Conservation (phyloP, 257 asterid genomes). For the Eucommia ulmoides region DNA sequence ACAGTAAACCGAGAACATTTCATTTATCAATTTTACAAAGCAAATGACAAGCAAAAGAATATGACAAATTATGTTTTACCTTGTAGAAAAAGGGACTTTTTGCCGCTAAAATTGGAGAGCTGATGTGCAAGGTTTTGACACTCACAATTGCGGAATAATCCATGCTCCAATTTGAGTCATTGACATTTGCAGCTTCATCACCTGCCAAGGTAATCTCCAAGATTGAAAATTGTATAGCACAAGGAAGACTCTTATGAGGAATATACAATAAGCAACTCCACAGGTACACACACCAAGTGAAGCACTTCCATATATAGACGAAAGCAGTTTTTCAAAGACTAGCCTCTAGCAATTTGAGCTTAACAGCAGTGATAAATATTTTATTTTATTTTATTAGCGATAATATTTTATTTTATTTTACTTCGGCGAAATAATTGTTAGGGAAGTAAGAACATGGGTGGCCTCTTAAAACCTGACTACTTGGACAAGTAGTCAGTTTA, state of each 20-base stretch:
- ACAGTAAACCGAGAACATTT: constrained; percentile 1
- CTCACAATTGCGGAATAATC: constrained; percentile 17
- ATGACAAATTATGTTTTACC: constrained; percentile 7
- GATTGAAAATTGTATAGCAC: neutral
- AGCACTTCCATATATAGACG: too few species aligned
- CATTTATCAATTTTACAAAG: neutral
- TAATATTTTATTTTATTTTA: neutral
- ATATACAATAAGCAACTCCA: neutral
- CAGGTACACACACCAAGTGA: too few species aligned
- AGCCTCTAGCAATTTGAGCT: neutral
- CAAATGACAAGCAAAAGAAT: neutral
- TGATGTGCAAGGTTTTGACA: constrained; percentile 20
- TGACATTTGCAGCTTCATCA: constrained; percentile 19
- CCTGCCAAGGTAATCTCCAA: constrained; percentile 6
- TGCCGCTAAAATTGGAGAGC: constrained; percentile 30
- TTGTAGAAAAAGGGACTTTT: constrained; percentile 26
- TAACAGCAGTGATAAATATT: neutral
- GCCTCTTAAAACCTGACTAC: too few species aligned
- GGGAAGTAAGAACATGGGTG: too few species aligned
- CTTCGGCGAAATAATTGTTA: too few species aligned
- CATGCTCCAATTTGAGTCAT: constrained; percentile 15
- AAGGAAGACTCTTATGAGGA: neutral
- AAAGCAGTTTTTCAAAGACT: neutral
- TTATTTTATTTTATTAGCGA: neutral
- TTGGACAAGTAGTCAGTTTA: too few species aligned